Conservation (phyloP, 768 basidiomycete species). For the Serendipita sp. region DNA sequence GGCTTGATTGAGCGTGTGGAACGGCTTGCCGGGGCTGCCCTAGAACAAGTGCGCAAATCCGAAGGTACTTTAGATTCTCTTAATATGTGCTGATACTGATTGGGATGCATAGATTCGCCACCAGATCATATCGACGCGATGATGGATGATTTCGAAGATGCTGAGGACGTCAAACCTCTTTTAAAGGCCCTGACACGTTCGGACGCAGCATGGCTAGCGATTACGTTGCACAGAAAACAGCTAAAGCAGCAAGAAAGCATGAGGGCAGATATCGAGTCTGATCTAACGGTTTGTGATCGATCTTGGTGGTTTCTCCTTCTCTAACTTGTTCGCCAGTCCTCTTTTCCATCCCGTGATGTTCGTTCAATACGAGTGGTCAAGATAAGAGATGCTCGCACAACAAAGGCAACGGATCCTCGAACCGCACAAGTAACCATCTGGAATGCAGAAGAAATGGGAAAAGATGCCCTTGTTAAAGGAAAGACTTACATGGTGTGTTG, state of each 20-base stretch:
- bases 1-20: constrained; percentile 53
- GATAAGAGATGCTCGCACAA: constrained; percentile 44
- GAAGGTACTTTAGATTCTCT: background rate
- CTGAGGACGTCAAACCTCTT: constrained; percentile 26
- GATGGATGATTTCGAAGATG: constrained; percentile 50
- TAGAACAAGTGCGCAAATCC: constrained; percentile 13
- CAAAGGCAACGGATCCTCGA: constrained; percentile 35
- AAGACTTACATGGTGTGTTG: constrained; percentile 48
- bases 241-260: constrained; percentile 33
- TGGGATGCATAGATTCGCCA: constrained; percentile 14
- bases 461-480: constrained; percentile 39
- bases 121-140: constrained; percentile 27
- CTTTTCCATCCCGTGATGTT: constrained; percentile 59
- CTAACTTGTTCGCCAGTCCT: constrained; percentile 21
- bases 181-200: constrained; percentile 25
- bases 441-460: constrained; percentile 44
- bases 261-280: constrained; percentile 48
- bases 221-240: constrained; percentile 32
- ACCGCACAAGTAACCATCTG: constrained; percentile 69
- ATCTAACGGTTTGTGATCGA: constrained; percentile 43
- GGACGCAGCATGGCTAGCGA: constrained; percentile 51
- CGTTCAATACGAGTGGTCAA: constrained; percentile 60
- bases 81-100: constrained; percentile 18
- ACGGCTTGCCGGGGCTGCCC: constrained; percentile 28
- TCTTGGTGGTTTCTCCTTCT: background rate